A percentile compares a stretch with the other conserved stretches of the same genome.
phyloP scores from a whole-genome alignment of 805 yeast species.

The Zygoascus flipseniorum region DNA sequence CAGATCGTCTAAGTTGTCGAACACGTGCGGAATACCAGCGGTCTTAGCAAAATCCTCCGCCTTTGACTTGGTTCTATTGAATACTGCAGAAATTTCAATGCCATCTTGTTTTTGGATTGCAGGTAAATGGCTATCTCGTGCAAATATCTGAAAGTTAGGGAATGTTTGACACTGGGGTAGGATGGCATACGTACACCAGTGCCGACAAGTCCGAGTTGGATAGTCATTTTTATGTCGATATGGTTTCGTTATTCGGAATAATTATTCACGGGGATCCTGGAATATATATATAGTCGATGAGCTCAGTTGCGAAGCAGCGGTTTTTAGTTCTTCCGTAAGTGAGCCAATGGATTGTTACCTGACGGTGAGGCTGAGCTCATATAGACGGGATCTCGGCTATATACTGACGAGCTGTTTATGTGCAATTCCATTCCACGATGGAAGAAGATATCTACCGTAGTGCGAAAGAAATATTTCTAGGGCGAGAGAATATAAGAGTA shows the following conservation, averaged over 20 bases:
- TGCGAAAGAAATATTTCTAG: no score
- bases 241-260: neutral
- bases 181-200: conserved; percentile 20
- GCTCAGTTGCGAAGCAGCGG: no score
- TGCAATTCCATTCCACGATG: no score
- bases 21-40: conserved; percentile 41
- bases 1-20: conserved; percentile 52
- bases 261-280: no score
- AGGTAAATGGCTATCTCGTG: conserved; percentile 77
- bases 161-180: neutral
- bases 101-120: conserved; percentile 40
- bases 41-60: conserved; percentile 69
- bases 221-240: conserved; percentile 13
- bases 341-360: no score
- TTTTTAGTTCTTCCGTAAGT: no score
- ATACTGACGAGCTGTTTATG: no score
- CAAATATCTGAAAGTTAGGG: conserved; percentile 49
- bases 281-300: no score
- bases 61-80: conserved; percentile 75
- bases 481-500: no score
- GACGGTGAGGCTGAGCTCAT: no score
- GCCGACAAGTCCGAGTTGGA: conserved; percentile 24
- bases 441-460: no score
- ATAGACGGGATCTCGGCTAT: no score
- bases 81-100: conserved; percentile 59